phyloP scores from a whole-genome alignment of 257 asterid genomes.

The Lycium ferocissimum region DNA sequence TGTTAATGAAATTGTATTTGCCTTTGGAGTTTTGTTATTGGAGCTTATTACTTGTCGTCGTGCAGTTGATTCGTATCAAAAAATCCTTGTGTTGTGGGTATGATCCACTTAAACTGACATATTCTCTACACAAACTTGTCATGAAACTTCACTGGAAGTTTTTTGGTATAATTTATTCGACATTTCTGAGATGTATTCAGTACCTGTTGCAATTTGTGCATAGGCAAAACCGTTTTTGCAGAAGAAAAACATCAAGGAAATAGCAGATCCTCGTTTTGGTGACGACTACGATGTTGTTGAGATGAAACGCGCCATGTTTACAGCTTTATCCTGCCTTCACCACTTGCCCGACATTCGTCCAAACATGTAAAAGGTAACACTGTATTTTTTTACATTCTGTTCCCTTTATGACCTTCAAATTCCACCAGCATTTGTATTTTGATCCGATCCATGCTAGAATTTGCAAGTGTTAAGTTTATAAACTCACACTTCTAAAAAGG shows the following conservation, averaged over 20 bases:
- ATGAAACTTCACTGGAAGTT: no score
- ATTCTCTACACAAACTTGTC: not conserved
- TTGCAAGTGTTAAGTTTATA: not conserved
- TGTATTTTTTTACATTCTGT: not conserved
- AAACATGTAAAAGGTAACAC: constrained; percentile 72
- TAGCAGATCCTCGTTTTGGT: constrained; percentile 80
- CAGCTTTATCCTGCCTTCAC: constrained; percentile 83
- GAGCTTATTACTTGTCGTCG: constrained; percentile 95
- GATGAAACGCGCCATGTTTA: constrained; percentile 74
- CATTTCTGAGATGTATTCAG: not conserved
- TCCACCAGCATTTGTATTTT: not conserved
- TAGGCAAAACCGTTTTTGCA: constrained; percentile 89
- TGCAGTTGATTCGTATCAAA: constrained; percentile 78
- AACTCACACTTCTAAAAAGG: not conserved
- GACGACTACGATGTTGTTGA: constrained; percentile 57
- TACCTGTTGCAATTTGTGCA: not conserved
- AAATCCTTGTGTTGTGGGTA: constrained; percentile 98
- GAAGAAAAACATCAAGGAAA: constrained; percentile 61
- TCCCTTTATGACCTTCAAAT: not conserved
- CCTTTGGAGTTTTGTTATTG: constrained; percentile 54
- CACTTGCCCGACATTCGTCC: constrained; percentile 85
- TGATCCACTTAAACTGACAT: constrained; percentile 29
- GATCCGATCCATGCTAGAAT: not conserved
- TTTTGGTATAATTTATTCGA: not conserved
- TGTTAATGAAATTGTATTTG: constrained; percentile 79